Evolutionary conservation across 1,139 yeast species (phyloP).

Genomic region (Suhomyces taliae): DNA sequence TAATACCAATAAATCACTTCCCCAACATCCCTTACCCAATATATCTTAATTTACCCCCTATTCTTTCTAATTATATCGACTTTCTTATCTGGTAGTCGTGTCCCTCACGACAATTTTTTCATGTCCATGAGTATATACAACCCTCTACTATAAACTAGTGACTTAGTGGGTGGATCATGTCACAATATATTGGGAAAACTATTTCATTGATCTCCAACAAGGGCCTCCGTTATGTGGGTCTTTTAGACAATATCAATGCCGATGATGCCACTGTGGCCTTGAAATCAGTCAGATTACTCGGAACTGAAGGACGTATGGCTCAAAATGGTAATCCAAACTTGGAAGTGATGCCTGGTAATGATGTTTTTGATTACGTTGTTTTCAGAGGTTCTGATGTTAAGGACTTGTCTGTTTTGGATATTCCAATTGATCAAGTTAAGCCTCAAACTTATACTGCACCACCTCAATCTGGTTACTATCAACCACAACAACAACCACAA

Average conservation of each 20-base stretch:
- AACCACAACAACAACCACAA: slow-evolving; percentile 10
- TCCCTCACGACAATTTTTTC: not conserved
- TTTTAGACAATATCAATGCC: slow-evolving; percentile 82
- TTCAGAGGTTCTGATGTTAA: slow-evolving; percentile 93
- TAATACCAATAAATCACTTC: not conserved
- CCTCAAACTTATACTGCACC: slow-evolving; percentile 29
- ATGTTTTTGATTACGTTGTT: slow-evolving; percentile 75
- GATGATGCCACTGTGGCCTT: slow-evolving; percentile 90
- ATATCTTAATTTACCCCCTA: not conserved
- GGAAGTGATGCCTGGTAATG: slow-evolving; percentile 75
- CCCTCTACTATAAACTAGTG: not conserved
- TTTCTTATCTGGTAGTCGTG: slow-evolving; percentile 1
- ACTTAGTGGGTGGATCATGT: slow-evolving; percentile 44
- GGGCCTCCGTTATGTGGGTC: slow-evolving; percentile 87
- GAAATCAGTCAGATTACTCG: slow-evolving; percentile 78
- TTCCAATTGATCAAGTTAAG: slow-evolving; percentile 53
- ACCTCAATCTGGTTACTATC: slow-evolving; percentile 15
- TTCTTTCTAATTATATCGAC: not conserved
- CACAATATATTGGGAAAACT: slow-evolving; percentile 89
- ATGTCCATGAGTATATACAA: not conserved
- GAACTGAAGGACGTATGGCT: slow-evolving; percentile 87
- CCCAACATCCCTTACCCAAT: not conserved
- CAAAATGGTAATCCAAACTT: slow-evolving; percentile 57
- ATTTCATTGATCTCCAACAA: slow-evolving; percentile 86
- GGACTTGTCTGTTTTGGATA: slow-evolving; percentile 81